Evolutionary conservation across 768 basidiomycete genomes (phyloP).

Genomic region (Suillus sp.): DNA sequence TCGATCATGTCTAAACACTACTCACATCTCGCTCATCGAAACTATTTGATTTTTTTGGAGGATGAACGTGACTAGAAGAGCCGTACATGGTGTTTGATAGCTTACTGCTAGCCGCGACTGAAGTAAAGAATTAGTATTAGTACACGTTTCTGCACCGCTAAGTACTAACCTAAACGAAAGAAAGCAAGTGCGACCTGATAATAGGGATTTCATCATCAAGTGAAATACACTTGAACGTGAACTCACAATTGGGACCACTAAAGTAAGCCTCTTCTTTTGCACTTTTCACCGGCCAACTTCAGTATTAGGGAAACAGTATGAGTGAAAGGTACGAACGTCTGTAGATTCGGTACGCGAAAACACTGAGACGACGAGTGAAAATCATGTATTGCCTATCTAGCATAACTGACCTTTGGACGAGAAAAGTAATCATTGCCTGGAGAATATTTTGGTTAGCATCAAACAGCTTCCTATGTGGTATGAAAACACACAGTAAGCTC

Average conservation of each 20-base stretch:
- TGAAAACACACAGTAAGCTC: constrained; percentile 22
- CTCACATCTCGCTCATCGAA: constrained; percentile 25
- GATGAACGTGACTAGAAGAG: constrained; percentile 19
- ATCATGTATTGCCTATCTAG: background rate
- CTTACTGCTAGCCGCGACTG: constrained; percentile 25
- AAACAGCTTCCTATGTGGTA: background rate
- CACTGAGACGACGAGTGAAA: constrained; percentile 13
- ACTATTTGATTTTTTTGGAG: constrained; percentile 18
- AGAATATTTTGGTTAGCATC: constrained; percentile 18
- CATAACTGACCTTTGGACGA: constrained; percentile 23
- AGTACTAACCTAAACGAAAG: constrained; percentile 22
- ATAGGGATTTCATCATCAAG: background rate
- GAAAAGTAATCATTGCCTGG: constrained; percentile 28
- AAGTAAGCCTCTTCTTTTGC: constrained; percentile 12
- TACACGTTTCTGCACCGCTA: too few relatives aligned
- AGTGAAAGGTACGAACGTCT: constrained; percentile 21
- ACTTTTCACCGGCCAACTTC: constrained; percentile 8
- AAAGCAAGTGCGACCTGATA: constrained; percentile 21
- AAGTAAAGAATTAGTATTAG: background rate
- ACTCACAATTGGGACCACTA: constrained; percentile 22
- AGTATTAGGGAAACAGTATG: background rate
- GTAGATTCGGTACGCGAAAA: constrained; percentile 31
- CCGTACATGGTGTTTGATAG: constrained; percentile 3
- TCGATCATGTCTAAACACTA: background rate
- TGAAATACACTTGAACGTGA: background rate